Percentiles rank a stretch among this genome's conserved stretches.
Conservation (phyloP, 805 yeast species). For the Candida incommunis region DNA sequence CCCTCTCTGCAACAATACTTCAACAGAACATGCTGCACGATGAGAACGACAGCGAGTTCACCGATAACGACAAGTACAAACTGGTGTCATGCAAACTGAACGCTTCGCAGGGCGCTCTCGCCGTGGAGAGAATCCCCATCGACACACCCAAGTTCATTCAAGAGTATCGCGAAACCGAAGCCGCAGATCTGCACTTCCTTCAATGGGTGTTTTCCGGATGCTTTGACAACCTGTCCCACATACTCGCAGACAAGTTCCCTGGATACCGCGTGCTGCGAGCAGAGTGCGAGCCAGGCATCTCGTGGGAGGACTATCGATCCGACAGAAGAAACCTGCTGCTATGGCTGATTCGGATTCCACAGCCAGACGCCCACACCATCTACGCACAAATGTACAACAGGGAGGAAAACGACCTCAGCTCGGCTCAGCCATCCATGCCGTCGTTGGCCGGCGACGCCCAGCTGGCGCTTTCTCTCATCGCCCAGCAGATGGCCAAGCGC, state of each 20-base stretch:
- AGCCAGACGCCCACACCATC: not conserved
- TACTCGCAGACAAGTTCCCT: slow-evolving; percentile 4
- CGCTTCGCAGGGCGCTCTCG: slow-evolving; percentile 6
- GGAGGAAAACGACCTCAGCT: not conserved
- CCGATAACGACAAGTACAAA: not conserved
- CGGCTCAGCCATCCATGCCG: not conserved
- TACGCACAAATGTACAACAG: not conserved
- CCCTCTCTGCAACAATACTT: not conserved
- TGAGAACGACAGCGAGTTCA: not conserved
- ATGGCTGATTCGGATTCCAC: slow-evolving; percentile 8
- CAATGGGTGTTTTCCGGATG: slow-evolving; percentile 11
- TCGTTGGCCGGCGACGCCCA: not conserved
- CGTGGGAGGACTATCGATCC: slow-evolving; percentile 12
- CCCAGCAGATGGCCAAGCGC: slow-evolving; percentile 1
- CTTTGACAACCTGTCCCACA: slow-evolving; percentile 6
- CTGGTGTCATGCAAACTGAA: slow-evolving; percentile 9
- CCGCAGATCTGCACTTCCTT: slow-evolving; percentile 11
- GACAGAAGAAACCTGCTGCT: slow-evolving; percentile 9
- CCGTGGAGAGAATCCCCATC: slow-evolving; percentile 9
- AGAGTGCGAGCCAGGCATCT: slow-evolving; percentile 12
- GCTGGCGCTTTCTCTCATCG: not conserved
- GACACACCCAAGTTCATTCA: slow-evolving; percentile 7
- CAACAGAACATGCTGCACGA: not conserved
- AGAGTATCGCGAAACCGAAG: slow-evolving; percentile 4
- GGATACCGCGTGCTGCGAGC: slow-evolving; percentile 9